Evolutionary conservation across 805 yeast species (phyloP), one percentile per base, ranked within the genome.

Genomic region (Helenozyma rhizophorensis): DNA sequence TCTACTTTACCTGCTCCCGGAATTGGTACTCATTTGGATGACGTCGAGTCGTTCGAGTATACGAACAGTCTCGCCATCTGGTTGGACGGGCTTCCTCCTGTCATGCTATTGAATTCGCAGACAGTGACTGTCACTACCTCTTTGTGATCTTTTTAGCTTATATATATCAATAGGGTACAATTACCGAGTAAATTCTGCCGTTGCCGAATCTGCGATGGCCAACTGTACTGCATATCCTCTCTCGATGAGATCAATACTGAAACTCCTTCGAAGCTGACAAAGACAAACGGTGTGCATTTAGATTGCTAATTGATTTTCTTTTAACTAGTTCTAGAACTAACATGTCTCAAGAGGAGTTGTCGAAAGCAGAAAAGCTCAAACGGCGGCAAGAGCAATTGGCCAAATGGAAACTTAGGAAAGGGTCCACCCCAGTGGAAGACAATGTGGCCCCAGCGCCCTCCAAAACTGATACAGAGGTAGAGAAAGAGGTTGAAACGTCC

Each of bases 101-200:
- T 78, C 1, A 54, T 93, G 54, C 58, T 93, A 40, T 71, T 93
- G 34, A 90, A 93, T 51, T 86, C 97, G 0, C 95, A 87, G 62
- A 83, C 95, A 0, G 88, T 93, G 70, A 93, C 98, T 0, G 98
- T 90, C 2, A 90, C 98, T 0, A 89, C 97, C 5, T 93, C 95
- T 21, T 64, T 90, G 41, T 89, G n/a, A n/a, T n/a, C n/a, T n/a
- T n/a, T n/a, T n/a, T n/a, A n/a, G n/a, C n/a, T n/a, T n/a, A n/a
- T n/a, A n/a, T n/a, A n/a, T n/a, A n/a, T n/a, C n/a, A n/a, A n/a
- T n/a, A n/a, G n/a, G n/a, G n/a, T n/a, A n/a, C n/a, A n/a, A n/a
- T n/a, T n/a, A n/a, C n/a, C n/a, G n/a, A n/a, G n/a, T n/a, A n/a
- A n/a, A n/a, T n/a, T n/a, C n/a, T n/a, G n/a, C n/a, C n/a, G n/a